Conservation (phyloP, 2,329 filamentous ascomycete species). For the Fusarium lyarnte region DNA sequence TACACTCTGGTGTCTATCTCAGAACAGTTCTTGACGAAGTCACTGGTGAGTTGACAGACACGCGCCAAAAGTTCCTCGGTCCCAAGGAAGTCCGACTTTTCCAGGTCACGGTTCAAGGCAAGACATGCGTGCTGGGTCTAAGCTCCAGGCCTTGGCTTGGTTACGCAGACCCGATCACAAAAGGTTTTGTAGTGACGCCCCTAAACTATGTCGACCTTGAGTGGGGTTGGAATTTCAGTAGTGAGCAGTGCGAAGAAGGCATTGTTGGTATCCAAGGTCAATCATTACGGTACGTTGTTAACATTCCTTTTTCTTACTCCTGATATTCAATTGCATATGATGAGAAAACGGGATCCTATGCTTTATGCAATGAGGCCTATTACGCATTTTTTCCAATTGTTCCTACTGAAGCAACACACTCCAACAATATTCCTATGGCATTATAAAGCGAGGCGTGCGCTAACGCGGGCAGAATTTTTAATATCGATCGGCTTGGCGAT, state of each 20-base stretch:
- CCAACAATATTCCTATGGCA: conserved; percentile 23
- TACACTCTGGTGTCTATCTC: conserved; percentile 95
- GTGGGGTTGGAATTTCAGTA: conserved; percentile 96
- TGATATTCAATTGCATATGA: conserved; percentile 64
- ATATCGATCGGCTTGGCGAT: conserved; percentile 84
- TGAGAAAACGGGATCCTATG: conserved; percentile 67
- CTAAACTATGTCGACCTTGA: conserved; percentile 88
- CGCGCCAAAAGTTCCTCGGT: conserved; percentile 91
- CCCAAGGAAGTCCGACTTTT: conserved; percentile 91
- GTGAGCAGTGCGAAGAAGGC: conserved; percentile 90
- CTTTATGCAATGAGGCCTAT: conserved; percentile 64
- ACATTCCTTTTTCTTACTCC: conserved; percentile 44
- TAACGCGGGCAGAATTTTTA: conserved; percentile 77
- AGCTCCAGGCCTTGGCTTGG: conserved; percentile 97
- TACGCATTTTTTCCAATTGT: conserved; percentile 82
- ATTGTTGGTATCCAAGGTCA: conserved; percentile 94
- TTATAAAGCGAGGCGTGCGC: conserved; percentile 11
- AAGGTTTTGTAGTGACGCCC: conserved; percentile 90
- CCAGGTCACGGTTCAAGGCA: conserved; percentile 85
- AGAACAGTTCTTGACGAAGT: conserved; percentile 94
- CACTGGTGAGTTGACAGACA: conserved; percentile 94
- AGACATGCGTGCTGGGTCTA: conserved; percentile 86
- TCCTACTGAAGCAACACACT: conserved; percentile 79
- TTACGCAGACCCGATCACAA: conserved; percentile 87
- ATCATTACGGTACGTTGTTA: conserved; percentile 76